Percentiles rank a stretch among this genome's conserved stretches.
Conservation (phyloP, 2,329 filamentous ascomycete genomes). For the Colletotrichum destructivum region DNA sequence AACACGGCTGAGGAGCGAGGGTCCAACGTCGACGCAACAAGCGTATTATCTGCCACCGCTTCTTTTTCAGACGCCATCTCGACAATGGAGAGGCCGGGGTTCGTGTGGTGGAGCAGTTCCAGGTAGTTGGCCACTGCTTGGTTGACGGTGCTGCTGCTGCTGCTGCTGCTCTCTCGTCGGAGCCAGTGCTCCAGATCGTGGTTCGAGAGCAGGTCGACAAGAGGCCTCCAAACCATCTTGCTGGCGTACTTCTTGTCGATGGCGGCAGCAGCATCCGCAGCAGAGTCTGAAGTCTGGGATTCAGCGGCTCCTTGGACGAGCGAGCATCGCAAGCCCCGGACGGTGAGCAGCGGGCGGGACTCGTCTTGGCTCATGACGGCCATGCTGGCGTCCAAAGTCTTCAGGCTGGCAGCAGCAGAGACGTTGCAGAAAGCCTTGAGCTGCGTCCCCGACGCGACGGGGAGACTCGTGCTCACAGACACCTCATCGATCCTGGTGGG, state of each 20-base stretch:
- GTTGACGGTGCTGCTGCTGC: not conserved
- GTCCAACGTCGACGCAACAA: not conserved
- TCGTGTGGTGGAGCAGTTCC: not conserved
- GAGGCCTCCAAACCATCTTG: not conserved
- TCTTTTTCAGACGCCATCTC: not conserved
- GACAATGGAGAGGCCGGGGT: not conserved
- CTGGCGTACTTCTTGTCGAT: not conserved
- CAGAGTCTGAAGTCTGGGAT: not conserved
- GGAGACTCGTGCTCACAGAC: not conserved
- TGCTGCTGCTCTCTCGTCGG: not conserved
- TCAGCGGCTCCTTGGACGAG: not conserved
- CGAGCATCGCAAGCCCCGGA: not conserved
- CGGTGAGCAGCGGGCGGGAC: not conserved
- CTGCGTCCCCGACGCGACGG: not conserved
- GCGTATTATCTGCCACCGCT: not conserved
- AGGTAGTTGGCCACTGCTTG: not conserved
- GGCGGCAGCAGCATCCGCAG: no score
- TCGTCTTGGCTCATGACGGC: not conserved
- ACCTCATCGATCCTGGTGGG: not conserved
- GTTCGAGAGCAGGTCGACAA: not conserved
- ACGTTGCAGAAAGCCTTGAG: not conserved
- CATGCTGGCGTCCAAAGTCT: not conserved
- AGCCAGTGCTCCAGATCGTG: not conserved
- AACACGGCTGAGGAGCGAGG: not conserved
- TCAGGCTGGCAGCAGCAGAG: not conserved